A percentile compares a stretch with the other conserved stretches of the same genome.
These are phyloP conservation scores for Irpex rosettiformis DNA, from an alignment of 1,284 basidiomycete genomes.

Conservation along the genomic window DNA sequence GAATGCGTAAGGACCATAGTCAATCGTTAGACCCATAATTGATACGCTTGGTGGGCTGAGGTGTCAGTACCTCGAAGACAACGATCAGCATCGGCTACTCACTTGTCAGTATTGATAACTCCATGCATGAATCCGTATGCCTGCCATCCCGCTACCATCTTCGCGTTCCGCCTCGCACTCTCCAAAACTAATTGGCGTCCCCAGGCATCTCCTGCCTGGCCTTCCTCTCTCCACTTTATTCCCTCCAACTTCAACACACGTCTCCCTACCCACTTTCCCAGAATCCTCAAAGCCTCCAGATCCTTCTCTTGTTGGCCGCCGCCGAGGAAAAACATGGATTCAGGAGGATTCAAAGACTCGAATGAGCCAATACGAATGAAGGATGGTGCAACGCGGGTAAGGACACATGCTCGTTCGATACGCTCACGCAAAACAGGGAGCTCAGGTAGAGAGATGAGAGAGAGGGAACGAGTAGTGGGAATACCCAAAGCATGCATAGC, in stretches of 20 bases:
- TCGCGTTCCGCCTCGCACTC: slow-evolving; percentile 78
- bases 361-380: slow-evolving; percentile 94
- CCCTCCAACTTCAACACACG: slow-evolving; percentile 51
- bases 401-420: slow-evolving; percentile 77
- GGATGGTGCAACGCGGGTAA: slow-evolving; percentile 83
- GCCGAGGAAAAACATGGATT: slow-evolving; percentile 65
- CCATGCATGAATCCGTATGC: slow-evolving; percentile 91
- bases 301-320: slow-evolving; percentile 73
- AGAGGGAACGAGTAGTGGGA: slow-evolving; percentile 86
- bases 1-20: slow-evolving; percentile 94
- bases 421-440: slow-evolving; percentile 79
- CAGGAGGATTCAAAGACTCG: slow-evolving; percentile 79
- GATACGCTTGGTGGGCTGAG: slow-evolving; percentile 53
- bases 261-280: slow-evolving; percentile 72
- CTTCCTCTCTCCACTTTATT: slow-evolving; percentile 28
- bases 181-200: slow-evolving; percentile 73
- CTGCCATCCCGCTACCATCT: slow-evolving; percentile 94
- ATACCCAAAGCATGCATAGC: slow-evolving; percentile 87
- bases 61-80: background rate
- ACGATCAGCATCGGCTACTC: slow-evolving; percentile 24
- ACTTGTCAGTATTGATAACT: slow-evolving; percentile 98
- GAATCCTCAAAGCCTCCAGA: slow-evolving; percentile 66
- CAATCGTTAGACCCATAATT: slow-evolving; percentile 88
- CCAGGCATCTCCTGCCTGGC: slow-evolving; percentile 53
- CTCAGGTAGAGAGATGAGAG: slow-evolving; percentile 75